phyloP scores from a whole-genome alignment of 805 yeast genomes.

The Myxozyma melibiosi region DNA sequence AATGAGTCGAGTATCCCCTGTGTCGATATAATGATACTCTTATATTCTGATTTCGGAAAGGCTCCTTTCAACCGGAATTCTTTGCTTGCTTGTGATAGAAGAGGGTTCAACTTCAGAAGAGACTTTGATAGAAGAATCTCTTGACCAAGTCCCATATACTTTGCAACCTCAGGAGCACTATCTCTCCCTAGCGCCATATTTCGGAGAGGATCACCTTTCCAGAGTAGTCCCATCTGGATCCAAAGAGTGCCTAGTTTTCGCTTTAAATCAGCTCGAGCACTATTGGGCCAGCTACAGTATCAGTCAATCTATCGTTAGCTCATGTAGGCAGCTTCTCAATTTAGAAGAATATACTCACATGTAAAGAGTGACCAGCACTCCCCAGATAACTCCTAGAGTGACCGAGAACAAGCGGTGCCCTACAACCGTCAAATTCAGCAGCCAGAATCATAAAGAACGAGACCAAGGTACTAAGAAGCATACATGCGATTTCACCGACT shows the following conservation, averaged over 20 bases:
- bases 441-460: not conserved
- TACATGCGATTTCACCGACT: constrained; percentile 65
- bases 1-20: constrained; percentile 71
- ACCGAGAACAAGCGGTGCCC: constrained; percentile 76
- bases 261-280: constrained; percentile 71
- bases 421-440: not conserved
- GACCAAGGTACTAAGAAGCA: not conserved
- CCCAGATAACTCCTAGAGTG: constrained; percentile 74
- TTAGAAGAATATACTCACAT: constrained; percentile 51
- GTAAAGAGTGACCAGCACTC: constrained; percentile 61
- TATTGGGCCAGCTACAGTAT: constrained; percentile 53
- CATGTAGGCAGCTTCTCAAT: too few species aligned
- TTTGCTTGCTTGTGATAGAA: constrained; percentile 42
- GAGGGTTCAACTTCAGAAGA: constrained; percentile 31
- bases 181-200: constrained; percentile 29
- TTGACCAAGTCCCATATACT: constrained; percentile 16
- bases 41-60: constrained; percentile 60
- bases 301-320: constrained; percentile 62
- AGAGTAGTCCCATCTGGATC: constrained; percentile 77
- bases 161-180: constrained; percentile 6
- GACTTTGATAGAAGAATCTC: constrained; percentile 20
- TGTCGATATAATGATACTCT: constrained; percentile 55
- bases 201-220: constrained; percentile 72
- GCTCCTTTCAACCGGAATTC: constrained; percentile 76
- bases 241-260: constrained; percentile 68